Evolutionary conservation across 78 protist genomes (phyloP).

Genomic region (slime mould (Dictyostelium discoideum)): dicty_2.7 NC_007090.3:4921501-4922000

Average conservation of each 20-base stretch:
- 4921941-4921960: background rate
- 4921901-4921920: background rate
- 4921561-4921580: too few species aligned
- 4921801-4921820: background rate
- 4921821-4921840: background rate
- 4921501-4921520: background rate
- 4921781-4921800: background rate
- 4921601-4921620: background rate
- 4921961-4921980: too few species aligned
- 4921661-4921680: background rate
- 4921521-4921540: background rate
- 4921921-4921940: background rate
- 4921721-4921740: background rate
- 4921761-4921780: background rate
- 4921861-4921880: too few species aligned
- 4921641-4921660: background rate
- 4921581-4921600: background rate
- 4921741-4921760: background rate
- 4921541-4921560: background rate
- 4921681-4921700: background rate
- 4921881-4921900: too few species aligned
- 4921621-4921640: background rate
- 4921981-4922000: too few species aligned
- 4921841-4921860: background rate
- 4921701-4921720: background rate